Evolutionary conservation across 2,329 filamentous ascomycete species (phyloP).

Genomic region (Cladophialophora yegresii): DNA sequence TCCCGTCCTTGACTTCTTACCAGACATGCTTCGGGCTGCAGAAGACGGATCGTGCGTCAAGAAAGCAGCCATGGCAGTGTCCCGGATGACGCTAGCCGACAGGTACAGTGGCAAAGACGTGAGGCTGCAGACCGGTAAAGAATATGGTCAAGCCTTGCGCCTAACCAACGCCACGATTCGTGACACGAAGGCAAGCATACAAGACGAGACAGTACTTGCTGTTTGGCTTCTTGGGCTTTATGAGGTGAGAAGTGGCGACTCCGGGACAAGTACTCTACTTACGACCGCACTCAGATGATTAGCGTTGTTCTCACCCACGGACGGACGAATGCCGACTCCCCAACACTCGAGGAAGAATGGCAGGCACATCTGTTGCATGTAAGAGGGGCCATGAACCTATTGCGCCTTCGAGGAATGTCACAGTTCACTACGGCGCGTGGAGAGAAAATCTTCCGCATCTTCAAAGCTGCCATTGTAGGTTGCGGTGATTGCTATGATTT

Average conservation of each 20-base stretch:
- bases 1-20: conserved; percentile 35
- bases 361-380: conserved; percentile 34
- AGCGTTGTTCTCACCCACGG: conserved; percentile 32
- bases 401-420: conserved; percentile 29
- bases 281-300: conserved; percentile 20
- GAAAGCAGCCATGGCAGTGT: conserved; percentile 32
- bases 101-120: conserved; percentile 35
- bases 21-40: conserved; percentile 26
- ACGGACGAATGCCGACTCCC: conserved; percentile 13
- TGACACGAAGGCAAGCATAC: conserved; percentile 26
- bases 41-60: conserved; percentile 23
- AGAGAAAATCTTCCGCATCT: conserved; percentile 35
- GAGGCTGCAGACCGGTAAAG: conserved; percentile 29
- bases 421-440: conserved; percentile 32
- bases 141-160: conserved; percentile 32
- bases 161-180: conserved; percentile 28
- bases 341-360: conserved; percentile 32
- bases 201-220: conserved; percentile 34
- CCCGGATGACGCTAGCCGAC: conserved; percentile 35
- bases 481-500: background rate
- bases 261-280: background rate
- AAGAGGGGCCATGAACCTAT: conserved; percentile 33
- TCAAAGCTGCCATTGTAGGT: conserved; percentile 35
- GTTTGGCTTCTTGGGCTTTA: conserved; percentile 36
- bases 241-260: conserved; percentile 24